Percentiles rank a stretch among this genome's conserved stretches.
phyloP scores from a whole-genome alignment of 257 asterid genomes.

The Plantago ovata region DNA sequence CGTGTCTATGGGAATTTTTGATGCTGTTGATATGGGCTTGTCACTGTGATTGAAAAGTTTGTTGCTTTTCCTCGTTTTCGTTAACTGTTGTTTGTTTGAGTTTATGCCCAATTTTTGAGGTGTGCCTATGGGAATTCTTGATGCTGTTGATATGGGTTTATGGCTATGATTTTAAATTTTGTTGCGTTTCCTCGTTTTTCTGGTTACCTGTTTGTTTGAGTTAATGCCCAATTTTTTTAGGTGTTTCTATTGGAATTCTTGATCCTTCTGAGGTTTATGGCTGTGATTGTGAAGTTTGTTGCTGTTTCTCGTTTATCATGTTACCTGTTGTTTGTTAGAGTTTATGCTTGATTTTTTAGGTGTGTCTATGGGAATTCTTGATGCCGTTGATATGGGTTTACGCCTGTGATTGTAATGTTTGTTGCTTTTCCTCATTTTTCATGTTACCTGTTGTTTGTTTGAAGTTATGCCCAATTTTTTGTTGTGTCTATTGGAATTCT shows the following conservation, averaged over 20 bases:
- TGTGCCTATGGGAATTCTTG: no score
- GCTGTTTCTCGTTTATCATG: slow-evolving; percentile 9
- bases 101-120: no score
- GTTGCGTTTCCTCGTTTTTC: slow-evolving; percentile 13
- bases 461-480: no score
- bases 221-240: no score
- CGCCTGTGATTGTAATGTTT: slow-evolving; percentile 18
- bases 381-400: slow-evolving; percentile 20
- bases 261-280: slow-evolving; percentile 19
- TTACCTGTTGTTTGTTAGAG: slow-evolving; percentile 13
- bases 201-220: slow-evolving; percentile 10
- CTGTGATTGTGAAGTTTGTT: slow-evolving; percentile 18
- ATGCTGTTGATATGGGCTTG: background rate
- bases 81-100: no score
- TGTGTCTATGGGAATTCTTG: no score
- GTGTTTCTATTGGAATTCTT: no score
- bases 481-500: no score
- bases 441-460: slow-evolving; percentile 11
- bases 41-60: no score
- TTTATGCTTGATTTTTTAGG: no score
- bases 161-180: slow-evolving; percentile 18
- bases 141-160: slow-evolving; percentile 21
- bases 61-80: no score
- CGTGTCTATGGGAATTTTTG: no score
- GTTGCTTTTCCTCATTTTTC: slow-evolving; percentile 15